Base-by-base conservation (phyloP, 495 filamentous ascomycete genomes). In the Aspergillus diversus region DNA sequence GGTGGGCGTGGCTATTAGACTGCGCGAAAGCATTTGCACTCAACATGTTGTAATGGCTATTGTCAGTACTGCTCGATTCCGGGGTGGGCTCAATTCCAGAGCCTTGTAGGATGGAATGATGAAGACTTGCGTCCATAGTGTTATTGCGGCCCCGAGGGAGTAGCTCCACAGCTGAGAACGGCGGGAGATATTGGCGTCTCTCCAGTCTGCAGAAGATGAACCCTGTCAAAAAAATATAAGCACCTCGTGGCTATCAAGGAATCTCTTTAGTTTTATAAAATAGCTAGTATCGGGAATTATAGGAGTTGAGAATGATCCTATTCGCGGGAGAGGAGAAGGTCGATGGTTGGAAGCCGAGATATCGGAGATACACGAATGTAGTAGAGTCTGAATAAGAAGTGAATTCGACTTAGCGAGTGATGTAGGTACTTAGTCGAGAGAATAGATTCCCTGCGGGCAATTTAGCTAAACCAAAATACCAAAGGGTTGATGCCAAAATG, bases 111-210 rank as follows among this genome's bases (percentile, higher is more conserved):
- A 27, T 33, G 16, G 53, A 12, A n/a, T 49, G 51, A 7, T 55
- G 46, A 33, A 57, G 47, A 4, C 53, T 35, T 31, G 60, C 17
- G 17, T 56, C 53, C 60, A 63, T 63, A 27, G 15, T 42, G 39
- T 43, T 43, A 15, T 11, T 43, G 39, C 4, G 39, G 39, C 3
- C 39, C 39, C 3, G 39, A 43, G 11, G n/a, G 4, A 11, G n/a
- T 13, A 43, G 5, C 11, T 43, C 39, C 5, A 15, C 39, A 43
- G 4, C 11, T 43, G 3, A 43, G 0, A 43, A 43, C 39, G 39
- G 4, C 11, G 11, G 11, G 5, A 15, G 4, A 15, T 43, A 43
- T 11, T 11, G 8, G n/a, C 8, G 5, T 4, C 12, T 43, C n/a
- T 6, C 21, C 21, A 12, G 39, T 43, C 39, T 15, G n/a, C 39